These are phyloP conservation scores for Brasilioporus rufonigricans DNA, from an alignment of 768 basidiomycete genomes.

Conservation along the genomic window DNA sequence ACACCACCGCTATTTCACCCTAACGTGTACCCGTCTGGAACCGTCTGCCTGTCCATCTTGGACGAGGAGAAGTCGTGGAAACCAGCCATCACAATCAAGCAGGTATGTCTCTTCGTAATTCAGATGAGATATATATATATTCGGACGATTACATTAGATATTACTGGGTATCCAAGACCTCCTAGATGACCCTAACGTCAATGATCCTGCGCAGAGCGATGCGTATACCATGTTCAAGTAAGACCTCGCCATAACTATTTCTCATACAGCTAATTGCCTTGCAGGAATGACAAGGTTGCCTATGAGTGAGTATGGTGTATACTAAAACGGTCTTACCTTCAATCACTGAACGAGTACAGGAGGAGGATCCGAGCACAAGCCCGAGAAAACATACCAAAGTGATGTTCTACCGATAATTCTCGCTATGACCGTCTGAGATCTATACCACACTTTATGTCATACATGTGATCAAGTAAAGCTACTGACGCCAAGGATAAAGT, in stretches of 20 bases:
- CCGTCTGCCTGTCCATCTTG: slow-evolving; percentile 94
- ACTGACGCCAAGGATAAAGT: slow-evolving; percentile 1
- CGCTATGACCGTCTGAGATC: neutral
- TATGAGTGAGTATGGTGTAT: slow-evolving; percentile 68
- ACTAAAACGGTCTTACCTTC: neutral
- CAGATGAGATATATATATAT: neutral
- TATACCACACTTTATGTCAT: slow-evolving; percentile 4
- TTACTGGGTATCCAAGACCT: slow-evolving; percentile 95
- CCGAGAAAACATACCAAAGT: slow-evolving; percentile 87
- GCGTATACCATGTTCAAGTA: slow-evolving; percentile 99
- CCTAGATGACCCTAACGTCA: slow-evolving; percentile 92
- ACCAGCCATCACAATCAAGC: slow-evolving; percentile 98
- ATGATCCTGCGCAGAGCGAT: slow-evolving; percentile 97
- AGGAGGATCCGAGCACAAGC: slow-evolving; percentile 83
- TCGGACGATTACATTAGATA: slow-evolving; percentile 52
- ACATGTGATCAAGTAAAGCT: slow-evolving; percentile 12
- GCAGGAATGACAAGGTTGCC: slow-evolving; percentile 87
- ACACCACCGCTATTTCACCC: slow-evolving; percentile 94
- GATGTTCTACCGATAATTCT: slow-evolving; percentile 5
- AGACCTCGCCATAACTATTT: slow-evolving; percentile 30
- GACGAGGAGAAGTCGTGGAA: slow-evolving; percentile 99
- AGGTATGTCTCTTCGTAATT: slow-evolving; percentile 48
- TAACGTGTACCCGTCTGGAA: slow-evolving; percentile 98
- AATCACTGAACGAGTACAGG: slow-evolving; percentile 38
- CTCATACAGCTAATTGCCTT: slow-evolving; percentile 6